phyloP scores from a whole-genome alignment of 2,329 filamentous ascomycete genomes.

The Colletotrichum scovillei region DNA sequence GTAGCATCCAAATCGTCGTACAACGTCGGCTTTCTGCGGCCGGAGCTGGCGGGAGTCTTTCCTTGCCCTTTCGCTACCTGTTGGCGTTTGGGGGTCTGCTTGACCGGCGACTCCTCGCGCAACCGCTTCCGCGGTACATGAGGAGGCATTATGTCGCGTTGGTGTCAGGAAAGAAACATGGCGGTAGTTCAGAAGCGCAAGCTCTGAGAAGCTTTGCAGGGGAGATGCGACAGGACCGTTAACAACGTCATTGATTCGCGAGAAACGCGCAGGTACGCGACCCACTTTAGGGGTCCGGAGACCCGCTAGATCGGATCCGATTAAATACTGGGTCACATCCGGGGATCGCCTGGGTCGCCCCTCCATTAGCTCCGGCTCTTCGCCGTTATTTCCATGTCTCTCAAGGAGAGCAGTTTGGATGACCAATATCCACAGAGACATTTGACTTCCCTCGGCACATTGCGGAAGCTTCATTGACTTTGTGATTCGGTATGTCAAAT shows the following conservation, averaged over 20 bases:
- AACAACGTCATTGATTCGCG: conserved; percentile 43
- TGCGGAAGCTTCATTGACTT: background rate
- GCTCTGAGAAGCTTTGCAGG: conserved; percentile 26
- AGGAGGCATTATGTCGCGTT: conserved; percentile 69
- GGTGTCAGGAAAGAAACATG: background rate
- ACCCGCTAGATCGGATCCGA: conserved; percentile 26
- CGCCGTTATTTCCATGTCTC: conserved; percentile 15
- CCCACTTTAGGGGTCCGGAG: conserved; percentile 9
- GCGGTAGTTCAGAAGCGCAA: conserved; percentile 5
- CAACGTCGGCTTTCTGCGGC: conserved; percentile 64
- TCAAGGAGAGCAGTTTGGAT: background rate
- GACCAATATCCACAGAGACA: background rate
- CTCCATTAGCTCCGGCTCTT: background rate
- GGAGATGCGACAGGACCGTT: conserved; percentile 9
- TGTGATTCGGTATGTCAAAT: background rate
- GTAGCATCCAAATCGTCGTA: conserved; percentile 71
- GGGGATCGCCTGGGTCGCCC: conserved; percentile 14
- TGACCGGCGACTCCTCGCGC: conserved; percentile 49
- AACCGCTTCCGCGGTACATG: conserved; percentile 74
- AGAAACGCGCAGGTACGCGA: conserved; percentile 45
- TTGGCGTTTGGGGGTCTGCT: conserved; percentile 38
- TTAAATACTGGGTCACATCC: conserved; percentile 12
- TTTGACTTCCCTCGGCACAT: background rate
- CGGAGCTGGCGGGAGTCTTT: conserved; percentile 26
- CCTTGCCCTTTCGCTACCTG: conserved; percentile 26